These are phyloP conservation scores for Senna siamea DNA, from an alignment of 306 rosid species.

Conservation along the genomic window DNA sequence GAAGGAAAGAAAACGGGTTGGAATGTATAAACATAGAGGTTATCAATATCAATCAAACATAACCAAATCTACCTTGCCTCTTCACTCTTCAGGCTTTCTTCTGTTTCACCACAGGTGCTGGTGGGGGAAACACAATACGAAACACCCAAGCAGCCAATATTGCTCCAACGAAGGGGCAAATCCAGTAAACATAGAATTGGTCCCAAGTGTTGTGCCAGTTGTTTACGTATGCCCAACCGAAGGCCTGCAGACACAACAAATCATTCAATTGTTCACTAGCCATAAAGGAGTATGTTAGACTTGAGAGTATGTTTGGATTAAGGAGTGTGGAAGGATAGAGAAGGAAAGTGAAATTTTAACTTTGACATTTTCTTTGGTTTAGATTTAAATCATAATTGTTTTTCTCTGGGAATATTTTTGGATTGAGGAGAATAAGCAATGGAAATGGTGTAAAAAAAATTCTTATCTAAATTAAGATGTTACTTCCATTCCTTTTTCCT, in stretches of 20 bases:
- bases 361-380: too few species aligned
- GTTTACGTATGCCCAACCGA: conserved; percentile 84
- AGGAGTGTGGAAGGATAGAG: too few species aligned
- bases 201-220: conserved; percentile 85
- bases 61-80: conserved; percentile 17
- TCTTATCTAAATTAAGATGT: too few species aligned
- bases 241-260: conserved; percentile 59
- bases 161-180: conserved; percentile 78
- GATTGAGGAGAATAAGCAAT: too few species aligned
- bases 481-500: too few species aligned
- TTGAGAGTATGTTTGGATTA: too few species aligned
- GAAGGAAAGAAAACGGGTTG: not conserved
- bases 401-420: too few species aligned
- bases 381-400: too few species aligned
- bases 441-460: not conserved
- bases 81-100: conserved; percentile 69
- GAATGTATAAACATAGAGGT: not conserved
- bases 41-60: not conserved
- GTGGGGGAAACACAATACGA: conserved; percentile 62
- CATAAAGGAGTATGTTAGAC: too few species aligned
- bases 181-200: conserved; percentile 87
- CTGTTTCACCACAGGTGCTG: conserved; percentile 36
- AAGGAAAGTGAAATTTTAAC: too few species aligned
- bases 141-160: conserved; percentile 76
- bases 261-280: conserved; percentile 17